These are phyloP conservation scores for Rachicladosporium sp. DNA, from an alignment of 2,329 filamentous ascomycete species.

Conservation along the genomic window DNA sequence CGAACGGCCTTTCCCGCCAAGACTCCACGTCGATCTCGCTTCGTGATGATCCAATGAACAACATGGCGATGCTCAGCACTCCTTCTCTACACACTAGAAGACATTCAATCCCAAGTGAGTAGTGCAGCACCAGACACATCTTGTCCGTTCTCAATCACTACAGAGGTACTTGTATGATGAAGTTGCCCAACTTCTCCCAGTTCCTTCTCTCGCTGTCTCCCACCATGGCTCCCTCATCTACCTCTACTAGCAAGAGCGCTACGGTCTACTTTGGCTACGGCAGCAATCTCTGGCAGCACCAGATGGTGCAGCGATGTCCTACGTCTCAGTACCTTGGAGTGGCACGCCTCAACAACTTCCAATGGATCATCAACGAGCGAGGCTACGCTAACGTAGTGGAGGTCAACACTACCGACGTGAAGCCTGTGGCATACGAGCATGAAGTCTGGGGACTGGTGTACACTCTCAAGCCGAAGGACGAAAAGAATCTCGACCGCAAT, in stretches of 20 bases:
- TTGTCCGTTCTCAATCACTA: too few relatives aligned
- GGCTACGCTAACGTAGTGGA: slow-evolving; percentile 57
- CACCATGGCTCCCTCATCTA: slow-evolving; percentile 1
- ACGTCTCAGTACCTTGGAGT: slow-evolving; percentile 43
- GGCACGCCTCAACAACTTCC: slow-evolving; percentile 44
- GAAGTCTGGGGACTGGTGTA: slow-evolving; percentile 50
- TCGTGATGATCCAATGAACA: too few relatives aligned
- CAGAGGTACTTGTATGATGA: too few relatives aligned
- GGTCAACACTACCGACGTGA: slow-evolving; percentile 3
- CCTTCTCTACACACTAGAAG: too few relatives aligned
- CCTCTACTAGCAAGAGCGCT: slow-evolving; percentile 2
- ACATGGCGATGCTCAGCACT: too few relatives aligned
- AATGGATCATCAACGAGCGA: slow-evolving; percentile 54
- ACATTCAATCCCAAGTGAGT: too few relatives aligned
- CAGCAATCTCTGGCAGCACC: slow-evolving; percentile 53
- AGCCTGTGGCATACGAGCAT: slow-evolving; percentile 12
- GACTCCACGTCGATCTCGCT: too few relatives aligned
- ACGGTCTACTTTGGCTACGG: slow-evolving; percentile 59
- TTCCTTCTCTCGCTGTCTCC: background rate
- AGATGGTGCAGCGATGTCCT: slow-evolving; percentile 53
- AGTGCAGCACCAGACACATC: too few relatives aligned
- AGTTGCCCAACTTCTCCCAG: too few relatives aligned
- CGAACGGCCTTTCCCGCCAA: too few relatives aligned
- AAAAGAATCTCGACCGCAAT: slow-evolving; percentile 40
- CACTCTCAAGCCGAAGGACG: slow-evolving; percentile 38